phyloP scores from a whole-genome alignment of 768 basidiomycete genomes.

The Mycena crocata region DNA sequence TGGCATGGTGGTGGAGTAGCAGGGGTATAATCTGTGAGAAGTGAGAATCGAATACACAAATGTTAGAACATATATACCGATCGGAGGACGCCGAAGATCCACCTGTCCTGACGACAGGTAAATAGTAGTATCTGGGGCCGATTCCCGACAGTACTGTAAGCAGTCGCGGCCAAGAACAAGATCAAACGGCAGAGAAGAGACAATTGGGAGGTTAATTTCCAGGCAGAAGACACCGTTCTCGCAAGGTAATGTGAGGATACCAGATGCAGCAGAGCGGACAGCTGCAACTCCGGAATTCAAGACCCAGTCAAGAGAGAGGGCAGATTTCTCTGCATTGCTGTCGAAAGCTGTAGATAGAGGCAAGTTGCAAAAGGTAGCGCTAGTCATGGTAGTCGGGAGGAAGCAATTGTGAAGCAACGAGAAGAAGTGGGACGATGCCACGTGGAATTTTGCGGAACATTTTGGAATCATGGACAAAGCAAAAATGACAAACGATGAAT shows the following conservation, averaged over 20 bases:
- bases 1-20: not conserved
- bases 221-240: not conserved
- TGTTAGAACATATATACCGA: not conserved
- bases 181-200: constrained; percentile 2
- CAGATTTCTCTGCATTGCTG: not conserved
- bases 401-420: not conserved
- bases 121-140: not conserved
- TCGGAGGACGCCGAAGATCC: not conserved
- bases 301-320: constrained; percentile 2
- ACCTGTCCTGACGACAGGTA: not conserved
- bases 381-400: not conserved
- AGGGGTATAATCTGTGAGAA: not conserved
- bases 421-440: not conserved
- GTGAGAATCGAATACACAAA: not conserved
- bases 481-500: not conserved
- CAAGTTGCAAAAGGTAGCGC: not conserved
- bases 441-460: not conserved
- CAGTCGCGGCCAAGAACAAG: constrained; percentile 21
- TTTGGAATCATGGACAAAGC: not conserved
- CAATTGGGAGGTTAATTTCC: not conserved
- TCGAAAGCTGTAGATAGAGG: constrained; percentile 1
- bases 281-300: not conserved
- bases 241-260: not conserved
- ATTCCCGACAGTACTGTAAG: constrained; percentile 11
- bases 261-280: not conserved